Evolutionary conservation across 1,284 basidiomycete genomes (phyloP), one percentile per base, ranked within the genome.

Genomic region (Sphaerobolus stellatus): DNA sequence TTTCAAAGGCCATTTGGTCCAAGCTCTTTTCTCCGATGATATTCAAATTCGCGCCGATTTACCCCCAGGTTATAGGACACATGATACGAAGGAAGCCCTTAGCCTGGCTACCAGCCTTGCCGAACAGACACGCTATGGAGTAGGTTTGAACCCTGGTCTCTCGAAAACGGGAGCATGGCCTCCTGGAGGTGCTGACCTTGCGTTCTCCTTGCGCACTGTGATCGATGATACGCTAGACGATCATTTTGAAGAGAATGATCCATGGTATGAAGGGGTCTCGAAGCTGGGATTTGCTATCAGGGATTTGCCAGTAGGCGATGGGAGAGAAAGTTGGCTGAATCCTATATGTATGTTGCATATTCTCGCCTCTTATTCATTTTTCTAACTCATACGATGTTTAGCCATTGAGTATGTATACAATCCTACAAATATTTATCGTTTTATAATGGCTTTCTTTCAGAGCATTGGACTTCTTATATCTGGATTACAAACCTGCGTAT

Each of bases 401-500:
- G 82, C 76, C 27, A 81, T 86, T 31, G 80, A 89, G 83, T 84
- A 65, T 52, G 83, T 68, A 30, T 61, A 16, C 4, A 11, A 14
- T n/a, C 54, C 24, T 28, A 36, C 14, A 41, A n/a, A 28, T 6
- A 13, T 50, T 38, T 14, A 30, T n/a, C 11, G 33, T 25, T 18
- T 36, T 22, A 36, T 22, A 2, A 18, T 52, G 34, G 52, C 51
- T 61, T 57, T 29, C 59, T 50, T n/a, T 16, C 56, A 88, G 89
- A 68, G 90, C 92, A 7, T 70, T 94, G 36, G 92, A 94, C 68
- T 95, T 94, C 62, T 70, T 95, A 16, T 91, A 90, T 65, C 83
- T 94, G 72, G 84, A 91, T 58, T 95, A 94, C 69, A 87, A 86
- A 59, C 84, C 90, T 13, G 90, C 91, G 1, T 75, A 77, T 22